Base-by-base conservation (phyloP, 2,329 filamentous ascomycete species). In the Aspergillus neotritici region DNA sequence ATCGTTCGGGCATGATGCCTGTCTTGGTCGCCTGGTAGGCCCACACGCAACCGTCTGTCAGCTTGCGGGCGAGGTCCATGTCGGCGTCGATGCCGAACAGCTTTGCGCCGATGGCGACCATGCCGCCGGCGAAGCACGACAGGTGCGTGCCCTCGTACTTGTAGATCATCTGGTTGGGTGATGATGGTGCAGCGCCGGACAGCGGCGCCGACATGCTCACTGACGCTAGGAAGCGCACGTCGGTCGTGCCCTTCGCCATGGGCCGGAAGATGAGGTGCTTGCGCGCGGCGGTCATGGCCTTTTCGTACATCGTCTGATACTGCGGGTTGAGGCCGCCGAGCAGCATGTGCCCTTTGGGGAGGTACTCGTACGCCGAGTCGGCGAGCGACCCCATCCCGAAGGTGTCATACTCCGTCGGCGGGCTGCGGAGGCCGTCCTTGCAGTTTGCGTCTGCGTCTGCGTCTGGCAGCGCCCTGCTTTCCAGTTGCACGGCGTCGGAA, bases 21-120 rank as follows among this genome's bases (percentile, higher is more conserved):
- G 74, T 67, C 1, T 73, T 72, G 4, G 75, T 74, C 8, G 71
- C 66, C 49, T 75, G 71, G 58, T 83, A 82, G 1, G 78, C 74
- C 78, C 78, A 83, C n/a, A 82, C 73, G 55, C 79, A 83, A 3
- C 75, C 76, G 43, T 82, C 73, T 0, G 78, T 76, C 35, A 83
- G 65, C 53, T 79, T 76, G 34, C 70, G 66, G 9, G 76, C 80
- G 40, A 81, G 72, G 1, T 71, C 65, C 47, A 82, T 64, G 51
- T 83, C 78, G 12, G 65, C 63, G 3, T 73, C 62, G n/a, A 76
- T 67, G 11, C 70, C 63, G 57, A 82, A 81, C 1, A 82, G 55
- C 53, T 74, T 77, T 34, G 78, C 74, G 21, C 78, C 79, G 0
- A 83, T 61, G 0, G 74, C 79, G 47, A 80, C 76, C 78, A 82